Conservation (phyloP, 148 eudicot species). For the Arctostaphylos glauca region DNA sequence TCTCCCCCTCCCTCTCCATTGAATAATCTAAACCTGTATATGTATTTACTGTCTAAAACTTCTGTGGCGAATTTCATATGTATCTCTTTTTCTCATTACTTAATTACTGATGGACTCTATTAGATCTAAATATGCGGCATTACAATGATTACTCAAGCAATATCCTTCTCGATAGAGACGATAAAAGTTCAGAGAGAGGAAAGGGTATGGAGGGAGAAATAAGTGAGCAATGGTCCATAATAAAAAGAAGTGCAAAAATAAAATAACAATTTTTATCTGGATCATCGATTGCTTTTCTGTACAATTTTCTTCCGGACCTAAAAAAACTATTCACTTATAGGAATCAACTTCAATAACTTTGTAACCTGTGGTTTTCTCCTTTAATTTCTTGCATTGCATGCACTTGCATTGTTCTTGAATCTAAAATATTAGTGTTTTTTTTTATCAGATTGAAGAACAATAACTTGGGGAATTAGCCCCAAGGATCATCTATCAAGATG, state of each 20-base stretch:
- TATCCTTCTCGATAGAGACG: constrained; percentile 18
- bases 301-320: background rate
- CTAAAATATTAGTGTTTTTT: background rate
- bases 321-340: background rate
- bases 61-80: background rate
- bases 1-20: background rate
- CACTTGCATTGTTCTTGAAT: background rate
- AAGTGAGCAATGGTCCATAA: background rate
- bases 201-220: background rate
- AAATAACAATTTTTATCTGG: background rate
- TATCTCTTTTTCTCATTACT: background rate
- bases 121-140: constrained; percentile 7
- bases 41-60: background rate
- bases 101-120: background rate
- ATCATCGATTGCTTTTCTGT: background rate
- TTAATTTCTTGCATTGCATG: background rate
- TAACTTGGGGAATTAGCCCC: constrained; percentile 2
- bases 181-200: background rate
- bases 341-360: background rate
- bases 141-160: background rate
- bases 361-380: background rate
- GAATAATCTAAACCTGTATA: background rate
- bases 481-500: constrained; percentile 35
- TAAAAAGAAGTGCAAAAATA: background rate
- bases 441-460: constrained; percentile 14